Evolutionary conservation across 1,284 basidiomycete species (phyloP), one percentile per base, ranked within the genome.

Genomic region (Trametes sp.): DNA sequence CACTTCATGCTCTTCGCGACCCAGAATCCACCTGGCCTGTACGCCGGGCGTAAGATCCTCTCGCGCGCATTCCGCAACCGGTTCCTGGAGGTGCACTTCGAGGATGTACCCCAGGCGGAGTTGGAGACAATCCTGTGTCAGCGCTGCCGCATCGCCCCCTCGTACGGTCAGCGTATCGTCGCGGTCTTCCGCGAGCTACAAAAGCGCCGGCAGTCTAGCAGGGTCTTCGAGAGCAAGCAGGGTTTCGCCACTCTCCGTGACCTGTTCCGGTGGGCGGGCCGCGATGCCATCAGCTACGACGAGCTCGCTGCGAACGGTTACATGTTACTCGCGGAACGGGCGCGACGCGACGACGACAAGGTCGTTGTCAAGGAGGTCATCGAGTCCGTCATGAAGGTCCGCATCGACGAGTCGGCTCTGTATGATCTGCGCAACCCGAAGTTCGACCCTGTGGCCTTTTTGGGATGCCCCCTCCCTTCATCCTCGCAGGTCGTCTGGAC

Each of bases 1-100:
- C 90, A 95, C 75, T 99, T 99, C 79, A 96, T 98, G 89, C 86
- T 99, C 9, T 99, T 98, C 72, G 97, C 97, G 0, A 98, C 98
- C 0, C 98, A 99, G 76, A 99, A 99, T 74, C 98, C 98, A 16
- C 94, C 98, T 0, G 97, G 97, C 1, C 78, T 98, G n/a, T 99
- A 99, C 74, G 97, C 93, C 1, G 98, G 98, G 7, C 87, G 98
- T 67, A 99, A 99, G 75, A 87, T 98, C 5, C 80, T 99, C 13
- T 98, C 97, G 3, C 87, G 98, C 35, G 98, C 98, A 0, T 98
- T 99, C 81, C 87, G 98, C 35, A 98, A 98, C 77, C 93, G 98
- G n/a, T 99, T 99, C 79, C 84, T 99, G 16, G 98, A 99, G 77
- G 93, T 99, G 36, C 96, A 99, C 75, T 99, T 99, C 74, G 93